Evolutionary conservation across 2,329 filamentous ascomycete genomes (phyloP).

Genomic region (Stemphylium vesicarium): DNA sequence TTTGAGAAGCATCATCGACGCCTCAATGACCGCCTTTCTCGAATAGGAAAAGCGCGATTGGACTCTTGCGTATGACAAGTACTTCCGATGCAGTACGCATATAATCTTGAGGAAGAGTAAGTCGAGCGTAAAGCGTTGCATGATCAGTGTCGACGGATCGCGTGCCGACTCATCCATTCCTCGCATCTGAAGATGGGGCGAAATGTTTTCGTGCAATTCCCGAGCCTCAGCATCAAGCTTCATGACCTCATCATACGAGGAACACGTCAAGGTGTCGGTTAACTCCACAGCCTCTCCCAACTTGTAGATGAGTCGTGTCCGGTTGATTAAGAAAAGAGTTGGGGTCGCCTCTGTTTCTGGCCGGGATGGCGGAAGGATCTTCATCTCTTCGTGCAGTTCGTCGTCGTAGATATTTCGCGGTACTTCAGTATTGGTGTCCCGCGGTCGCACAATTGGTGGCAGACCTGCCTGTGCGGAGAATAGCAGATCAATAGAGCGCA

Average conservation of each 20-base stretch:
- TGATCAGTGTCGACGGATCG: constrained; percentile 72
- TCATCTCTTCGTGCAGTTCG: constrained; percentile 74
- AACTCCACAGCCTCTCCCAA: constrained; percentile 74
- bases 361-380: constrained; percentile 69
- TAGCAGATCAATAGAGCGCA: constrained; percentile 75
- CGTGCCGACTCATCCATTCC: constrained; percentile 74
- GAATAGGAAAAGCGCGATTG: constrained; percentile 86
- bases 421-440: constrained; percentile 76
- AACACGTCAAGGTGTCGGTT: constrained; percentile 67
- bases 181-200: constrained; percentile 79
- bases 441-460: constrained; percentile 71
- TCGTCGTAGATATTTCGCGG: constrained; percentile 83
- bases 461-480: constrained; percentile 75
- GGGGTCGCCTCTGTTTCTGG: constrained; percentile 75
- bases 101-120: constrained; percentile 88
- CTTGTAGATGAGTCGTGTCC: constrained; percentile 70
- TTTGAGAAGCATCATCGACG: constrained; percentile 79
- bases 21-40: constrained; percentile 81
- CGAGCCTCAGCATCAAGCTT: constrained; percentile 65
- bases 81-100: constrained; percentile 87
- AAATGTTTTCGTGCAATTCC: constrained; percentile 68
- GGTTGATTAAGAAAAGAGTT: constrained; percentile 79
- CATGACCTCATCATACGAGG: constrained; percentile 67
- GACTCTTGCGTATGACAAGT: constrained; percentile 73
- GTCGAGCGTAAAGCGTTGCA: constrained; percentile 83